phyloP scores from a whole-genome alignment of 1,284 basidiomycete genomes.

The Coniophora puteana region DNA sequence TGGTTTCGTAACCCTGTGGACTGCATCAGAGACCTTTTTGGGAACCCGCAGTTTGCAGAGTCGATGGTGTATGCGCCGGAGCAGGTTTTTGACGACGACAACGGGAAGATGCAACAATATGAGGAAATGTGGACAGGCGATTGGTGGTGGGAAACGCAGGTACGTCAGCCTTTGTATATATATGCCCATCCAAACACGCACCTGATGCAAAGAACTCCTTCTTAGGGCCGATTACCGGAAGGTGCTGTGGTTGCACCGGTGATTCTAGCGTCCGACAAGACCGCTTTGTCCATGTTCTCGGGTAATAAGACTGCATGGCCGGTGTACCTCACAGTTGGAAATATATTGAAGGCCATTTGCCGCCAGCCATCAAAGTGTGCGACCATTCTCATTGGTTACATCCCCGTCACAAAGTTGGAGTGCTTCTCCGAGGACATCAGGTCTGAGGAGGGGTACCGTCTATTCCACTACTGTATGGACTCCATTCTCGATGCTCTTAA shows the following conservation, averaged over 20 bases:
- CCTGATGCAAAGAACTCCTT: not conserved
- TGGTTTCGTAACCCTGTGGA: constrained; percentile 27
- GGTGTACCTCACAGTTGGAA: constrained; percentile 37
- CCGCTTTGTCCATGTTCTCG: constrained; percentile 30
- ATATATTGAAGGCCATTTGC: constrained; percentile 23
- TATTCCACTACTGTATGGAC: constrained; percentile 25
- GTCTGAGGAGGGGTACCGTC: constrained; percentile 9
- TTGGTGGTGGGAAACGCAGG: constrained; percentile 31
- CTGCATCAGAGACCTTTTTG: constrained; percentile 25
- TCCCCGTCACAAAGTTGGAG: constrained; percentile 19
- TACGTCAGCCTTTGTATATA: constrained; percentile 7
- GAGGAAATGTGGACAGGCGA: constrained; percentile 25
- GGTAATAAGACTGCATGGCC: constrained; percentile 35
- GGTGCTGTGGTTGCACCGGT: constrained; percentile 31
- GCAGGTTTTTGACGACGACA: constrained; percentile 12
- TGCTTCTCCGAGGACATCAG: constrained; percentile 11
- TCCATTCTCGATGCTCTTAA: constrained; percentile 15
- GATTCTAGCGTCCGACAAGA: constrained; percentile 38
- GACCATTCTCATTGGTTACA: constrained; percentile 21
- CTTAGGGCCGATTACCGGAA: constrained; percentile 21
- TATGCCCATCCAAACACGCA: not conserved
- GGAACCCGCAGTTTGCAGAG: constrained; percentile 17
- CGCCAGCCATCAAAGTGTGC: constrained; percentile 14
- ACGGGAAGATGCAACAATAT: constrained; percentile 1
- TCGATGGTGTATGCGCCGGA: constrained; percentile 17